Percentiles rank a stretch among this genome's conserved stretches.
Evolutionary conservation across 2,329 filamentous ascomycete species (phyloP).

Genomic region (Colletotrichum cereale): DNA sequence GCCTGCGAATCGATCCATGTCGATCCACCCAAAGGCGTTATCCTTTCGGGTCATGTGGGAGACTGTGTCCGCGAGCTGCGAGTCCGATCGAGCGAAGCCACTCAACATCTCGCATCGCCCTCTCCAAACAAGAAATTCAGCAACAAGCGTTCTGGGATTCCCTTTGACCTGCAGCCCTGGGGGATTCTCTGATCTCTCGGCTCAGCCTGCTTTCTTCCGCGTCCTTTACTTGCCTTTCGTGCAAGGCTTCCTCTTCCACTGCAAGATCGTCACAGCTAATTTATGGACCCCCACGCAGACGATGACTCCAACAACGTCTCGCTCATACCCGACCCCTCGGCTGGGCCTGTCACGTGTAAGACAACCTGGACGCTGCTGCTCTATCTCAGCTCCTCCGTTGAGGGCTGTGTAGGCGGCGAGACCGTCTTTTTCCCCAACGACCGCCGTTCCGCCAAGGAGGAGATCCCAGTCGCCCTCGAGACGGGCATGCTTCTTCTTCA

Average conservation of each 20-base stretch:
- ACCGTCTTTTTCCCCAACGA: slow-evolving; percentile 90
- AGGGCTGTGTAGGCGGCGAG: slow-evolving; percentile 84
- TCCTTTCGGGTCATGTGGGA: slow-evolving; percentile 16
- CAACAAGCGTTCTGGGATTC: not conserved
- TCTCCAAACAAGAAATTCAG: slow-evolving; percentile 12
- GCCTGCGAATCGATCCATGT: slow-evolving; percentile 34
- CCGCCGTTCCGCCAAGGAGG: slow-evolving; percentile 67
- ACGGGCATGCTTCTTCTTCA: slow-evolving; percentile 90
- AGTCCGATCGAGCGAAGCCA: slow-evolving; percentile 27
- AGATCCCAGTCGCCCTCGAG: slow-evolving; percentile 79
- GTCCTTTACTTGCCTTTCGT: slow-evolving; percentile 32
- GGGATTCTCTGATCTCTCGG: slow-evolving; percentile 4
- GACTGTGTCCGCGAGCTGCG: slow-evolving; percentile 22
- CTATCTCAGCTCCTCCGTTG: slow-evolving; percentile 76
- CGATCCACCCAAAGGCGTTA: slow-evolving; percentile 28
- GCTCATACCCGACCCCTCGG: slow-evolving; percentile 47
- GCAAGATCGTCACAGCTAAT: slow-evolving; percentile 29
- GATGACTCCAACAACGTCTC: slow-evolving; percentile 84
- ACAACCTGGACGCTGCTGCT: slow-evolving; percentile 94
- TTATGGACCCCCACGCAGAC: slow-evolving; percentile 63
- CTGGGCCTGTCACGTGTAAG: slow-evolving; percentile 59
- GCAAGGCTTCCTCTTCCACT: slow-evolving; percentile 32
- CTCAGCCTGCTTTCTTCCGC: slow-evolving; percentile 20
- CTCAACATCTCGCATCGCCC: slow-evolving; percentile 21
- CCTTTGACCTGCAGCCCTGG: not conserved